phyloP scores from a whole-genome alignment of 345 rosid species.

The Gossypium raimondii region DNA sequence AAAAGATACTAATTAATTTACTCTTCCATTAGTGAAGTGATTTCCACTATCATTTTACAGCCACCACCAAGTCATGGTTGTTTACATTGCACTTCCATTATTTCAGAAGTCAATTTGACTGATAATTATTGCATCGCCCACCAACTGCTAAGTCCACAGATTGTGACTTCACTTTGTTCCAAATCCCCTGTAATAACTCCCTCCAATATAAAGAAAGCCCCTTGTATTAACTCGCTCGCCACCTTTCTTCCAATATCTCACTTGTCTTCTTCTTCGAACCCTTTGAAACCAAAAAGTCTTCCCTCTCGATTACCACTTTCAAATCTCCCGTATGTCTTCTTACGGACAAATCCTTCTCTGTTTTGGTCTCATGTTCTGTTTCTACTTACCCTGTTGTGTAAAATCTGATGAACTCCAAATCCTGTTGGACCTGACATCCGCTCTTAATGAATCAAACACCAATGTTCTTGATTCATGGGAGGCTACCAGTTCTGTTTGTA shows the following conservation, averaged over 20 bases:
- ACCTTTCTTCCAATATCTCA: neutral
- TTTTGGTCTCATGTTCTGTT: constrained; percentile 28
- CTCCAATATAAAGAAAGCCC: neutral
- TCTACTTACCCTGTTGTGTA: constrained; percentile 20
- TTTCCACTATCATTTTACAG: neutral
- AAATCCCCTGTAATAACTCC: neutral
- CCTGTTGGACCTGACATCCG: constrained; percentile 44
- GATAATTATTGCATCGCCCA: no score
- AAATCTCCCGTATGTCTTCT: constrained; percentile 31
- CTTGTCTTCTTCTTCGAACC: neutral
- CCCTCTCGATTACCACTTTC: neutral
- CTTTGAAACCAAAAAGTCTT: neutral
- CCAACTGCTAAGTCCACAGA: no score
- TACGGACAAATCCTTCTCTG: constrained; percentile 3
- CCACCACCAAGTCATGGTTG: neutral
- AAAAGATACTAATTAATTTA: no score
- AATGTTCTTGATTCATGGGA: constrained; percentile 52
- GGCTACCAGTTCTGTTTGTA: constrained; percentile 28
- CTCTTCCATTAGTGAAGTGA: neutral
- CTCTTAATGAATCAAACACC: constrained; percentile 29
- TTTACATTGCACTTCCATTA: neutral
- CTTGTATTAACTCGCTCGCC: neutral
- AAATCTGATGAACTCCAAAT: constrained; percentile 55
- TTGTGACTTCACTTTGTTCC: no score
- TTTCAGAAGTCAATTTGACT: neutral